Evolutionary conservation across 768 basidiomycete species (phyloP).

Genomic region (Tulasnella sp.): DNA sequence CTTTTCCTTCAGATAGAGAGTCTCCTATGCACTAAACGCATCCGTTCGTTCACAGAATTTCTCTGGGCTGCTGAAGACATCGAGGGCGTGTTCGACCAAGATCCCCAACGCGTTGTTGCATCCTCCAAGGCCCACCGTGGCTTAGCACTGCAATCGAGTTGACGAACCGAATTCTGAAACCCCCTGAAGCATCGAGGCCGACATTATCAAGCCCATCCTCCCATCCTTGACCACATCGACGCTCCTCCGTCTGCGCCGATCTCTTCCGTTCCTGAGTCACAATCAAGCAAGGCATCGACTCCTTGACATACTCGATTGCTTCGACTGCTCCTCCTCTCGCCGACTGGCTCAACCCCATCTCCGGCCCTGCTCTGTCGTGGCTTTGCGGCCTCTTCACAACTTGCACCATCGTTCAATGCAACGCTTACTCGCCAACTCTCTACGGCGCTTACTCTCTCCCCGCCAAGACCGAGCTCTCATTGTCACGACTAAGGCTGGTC

Average conservation of each 20-base stretch:
- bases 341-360: not conserved
- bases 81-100: conserved; percentile 97
- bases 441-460: too few relatives aligned
- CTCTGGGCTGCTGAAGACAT: conserved; percentile 98
- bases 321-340: too few relatives aligned
- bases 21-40: conserved; percentile 16
- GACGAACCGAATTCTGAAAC: conserved; percentile 92
- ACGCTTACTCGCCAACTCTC: not conserved
- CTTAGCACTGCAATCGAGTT: conserved; percentile 71
- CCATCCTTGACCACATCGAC: too few relatives aligned
- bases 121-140: conserved; percentile 96
- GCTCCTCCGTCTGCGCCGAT: conserved; percentile 84
- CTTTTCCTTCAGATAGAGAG: too few relatives aligned
- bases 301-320: too few relatives aligned
- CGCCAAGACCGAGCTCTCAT: too few relatives aligned
- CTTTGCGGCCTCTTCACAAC: too few relatives aligned
- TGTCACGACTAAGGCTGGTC: too few relatives aligned
- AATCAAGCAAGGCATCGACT: too few relatives aligned
- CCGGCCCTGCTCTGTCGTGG: too few relatives aligned
- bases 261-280: too few relatives aligned
- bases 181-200: conserved; percentile 72
- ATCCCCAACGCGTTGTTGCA: conserved; percentile 93
- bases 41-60: conserved; percentile 52
- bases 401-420: too few relatives aligned
- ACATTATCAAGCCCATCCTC: conserved; percentile 67